These are phyloP conservation scores for Lophiotrema nucula DNA, from an alignment of 495 filamentous ascomycete genomes.

Conservation along the genomic window DNA sequence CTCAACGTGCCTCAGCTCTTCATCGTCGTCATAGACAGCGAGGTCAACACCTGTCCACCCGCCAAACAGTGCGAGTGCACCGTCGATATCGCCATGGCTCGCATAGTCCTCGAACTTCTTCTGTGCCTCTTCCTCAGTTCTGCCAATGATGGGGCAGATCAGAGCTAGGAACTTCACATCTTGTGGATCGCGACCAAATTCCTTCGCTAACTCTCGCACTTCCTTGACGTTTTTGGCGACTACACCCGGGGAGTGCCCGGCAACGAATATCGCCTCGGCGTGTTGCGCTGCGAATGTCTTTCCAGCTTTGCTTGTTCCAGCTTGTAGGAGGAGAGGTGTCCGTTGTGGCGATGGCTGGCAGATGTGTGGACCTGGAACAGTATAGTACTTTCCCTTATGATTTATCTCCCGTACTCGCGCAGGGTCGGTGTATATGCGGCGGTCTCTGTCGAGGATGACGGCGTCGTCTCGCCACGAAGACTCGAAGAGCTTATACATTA, in stretches of 20 bases:
- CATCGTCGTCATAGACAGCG: conserved; percentile 53
- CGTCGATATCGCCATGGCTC: conserved; percentile 52
- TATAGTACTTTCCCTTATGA: conserved; percentile 65
- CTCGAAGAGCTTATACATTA: conserved; percentile 69
- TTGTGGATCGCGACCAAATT: conserved; percentile 46
- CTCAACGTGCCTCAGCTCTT: conserved; percentile 41
- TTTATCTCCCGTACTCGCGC: conserved; percentile 61
- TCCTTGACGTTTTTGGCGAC: conserved; percentile 42
- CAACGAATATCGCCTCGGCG: conserved; percentile 55
- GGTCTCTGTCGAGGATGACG: conserved; percentile 55
- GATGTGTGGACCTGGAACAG: conserved; percentile 64
- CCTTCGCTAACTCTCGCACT: conserved; percentile 49
- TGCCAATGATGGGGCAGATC: conserved; percentile 52
- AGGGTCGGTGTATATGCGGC: conserved; percentile 60
- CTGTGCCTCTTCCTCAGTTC: conserved; percentile 54
- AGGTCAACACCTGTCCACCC: conserved; percentile 61
- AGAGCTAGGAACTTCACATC: conserved; percentile 56
- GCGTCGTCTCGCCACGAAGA: conserved; percentile 69
- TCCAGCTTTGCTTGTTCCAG: conserved; percentile 59
- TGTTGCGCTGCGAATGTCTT: conserved; percentile 59
- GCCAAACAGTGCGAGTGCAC: conserved; percentile 57
- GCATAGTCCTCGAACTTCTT: conserved; percentile 53
- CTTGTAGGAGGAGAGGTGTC: conserved; percentile 64
- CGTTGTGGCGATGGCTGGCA: conserved; percentile 61
- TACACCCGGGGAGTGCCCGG: conserved; percentile 16